Percentiles rank a stretch among this genome's conserved stretches.
Evolutionary conservation across 768 basidiomycete genomes (phyloP).

Genomic region (Boletus rubroflammeus): DNA sequence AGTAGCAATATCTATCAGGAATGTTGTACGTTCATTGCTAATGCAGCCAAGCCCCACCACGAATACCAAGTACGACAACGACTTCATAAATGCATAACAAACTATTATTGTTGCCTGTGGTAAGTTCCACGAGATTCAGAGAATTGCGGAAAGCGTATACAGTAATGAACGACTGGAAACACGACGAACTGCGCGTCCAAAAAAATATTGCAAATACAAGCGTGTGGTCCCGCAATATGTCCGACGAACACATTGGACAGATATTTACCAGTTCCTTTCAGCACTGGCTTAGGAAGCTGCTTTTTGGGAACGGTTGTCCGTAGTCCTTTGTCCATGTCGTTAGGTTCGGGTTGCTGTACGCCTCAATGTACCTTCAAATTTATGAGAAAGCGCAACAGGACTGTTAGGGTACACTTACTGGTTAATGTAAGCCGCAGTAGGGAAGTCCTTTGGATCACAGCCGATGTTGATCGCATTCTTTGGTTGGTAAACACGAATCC

Average conservation of each 20-base stretch:
- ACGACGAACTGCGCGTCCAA: constrained; percentile 10
- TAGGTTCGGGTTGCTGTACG: constrained; percentile 80
- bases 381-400: background rate
- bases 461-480: constrained; percentile 69
- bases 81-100: constrained; percentile 10
- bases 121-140: constrained; percentile 1
- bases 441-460: constrained; percentile 76
- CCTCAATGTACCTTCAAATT: constrained; percentile 47
- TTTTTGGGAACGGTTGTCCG: constrained; percentile 68
- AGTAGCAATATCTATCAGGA: constrained; percentile 26
- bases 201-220: constrained; percentile 15
- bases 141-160: constrained; percentile 10
- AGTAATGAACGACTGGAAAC: constrained; percentile 21
- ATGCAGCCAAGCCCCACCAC: constrained; percentile 11
- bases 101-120: constrained; percentile 6
- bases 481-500: constrained; percentile 88
- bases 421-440: constrained; percentile 80
- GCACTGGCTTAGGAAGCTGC: constrained; percentile 56
- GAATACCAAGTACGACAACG: constrained; percentile 1
- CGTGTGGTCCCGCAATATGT: constrained; percentile 3
- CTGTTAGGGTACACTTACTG: constrained; percentile 38
- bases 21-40: constrained; percentile 28
- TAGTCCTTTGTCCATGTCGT: constrained; percentile 65
- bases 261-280: constrained; percentile 25
- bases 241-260: constrained; percentile 4